Evolutionary conservation across 2,329 filamentous ascomycete species (phyloP), one percentile per base, ranked within the genome.

Genomic region (Pseudohalonectria lignicola): DNA sequence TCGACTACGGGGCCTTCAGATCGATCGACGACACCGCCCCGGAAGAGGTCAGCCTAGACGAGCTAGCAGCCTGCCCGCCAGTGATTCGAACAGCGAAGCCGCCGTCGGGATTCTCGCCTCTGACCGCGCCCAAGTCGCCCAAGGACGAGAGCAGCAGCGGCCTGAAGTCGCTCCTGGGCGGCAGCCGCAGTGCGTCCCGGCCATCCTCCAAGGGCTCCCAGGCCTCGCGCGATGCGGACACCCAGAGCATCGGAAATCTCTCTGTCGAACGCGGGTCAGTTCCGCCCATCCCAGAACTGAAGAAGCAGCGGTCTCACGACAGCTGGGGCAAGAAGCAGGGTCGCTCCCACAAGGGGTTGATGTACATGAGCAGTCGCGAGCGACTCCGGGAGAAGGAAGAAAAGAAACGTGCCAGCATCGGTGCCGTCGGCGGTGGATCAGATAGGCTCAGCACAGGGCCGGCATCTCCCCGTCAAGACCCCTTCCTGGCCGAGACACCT

Each of bases 61-160:
- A 80, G 39, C 61, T 79, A 32, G 69, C 76, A 21, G 76, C 76
- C 17, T 63, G 66, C 34, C 63, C 86, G 11, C 86, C 87, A 15
- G 74, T 90, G 39, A 74, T 93, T 49, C 79, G 82, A 45, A 94
- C 88, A 23, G 76, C 86, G 23, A 88, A 88, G 56, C 82, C 80
- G 7, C 84, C 84, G 1, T 86, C 82, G 36, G 84, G 83, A 39
- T 76, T 79, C 49, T 87, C 83, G 19, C 62, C 78, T 15, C 61
- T 84, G 37, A 86, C 81, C n/a, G 74, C 79, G 1, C 69, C 70
- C 41, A 77, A 67, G 44, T 75, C 64, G 20, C 64, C 68, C 16
- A 60, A 61, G 38, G 66, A 65, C 43, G 71, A 73, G 6, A 18
- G 42, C 21, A 56, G 62, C 2, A 59, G 60, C 31, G 72, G 74